Conservation (phyloP, 1,284 basidiomycete species). For the Cystobasidium pallidum region DNA sequence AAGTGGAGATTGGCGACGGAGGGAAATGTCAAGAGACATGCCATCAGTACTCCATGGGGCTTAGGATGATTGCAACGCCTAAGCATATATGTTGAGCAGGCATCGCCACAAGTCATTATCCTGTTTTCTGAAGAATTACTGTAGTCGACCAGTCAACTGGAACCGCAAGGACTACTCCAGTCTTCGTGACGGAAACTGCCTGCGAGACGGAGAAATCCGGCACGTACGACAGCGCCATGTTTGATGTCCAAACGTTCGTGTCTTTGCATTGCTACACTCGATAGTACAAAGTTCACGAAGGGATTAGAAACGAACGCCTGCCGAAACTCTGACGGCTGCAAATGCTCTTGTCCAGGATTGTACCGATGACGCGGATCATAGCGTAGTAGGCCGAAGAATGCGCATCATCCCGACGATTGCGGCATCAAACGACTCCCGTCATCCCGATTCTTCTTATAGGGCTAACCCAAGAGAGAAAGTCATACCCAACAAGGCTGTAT, state of each 20-base stretch:
- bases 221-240: too few relatives aligned
- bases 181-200: neutral
- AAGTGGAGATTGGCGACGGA: neutral
- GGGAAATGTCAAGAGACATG: constrained; percentile 11
- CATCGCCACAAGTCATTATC: neutral
- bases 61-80: neutral
- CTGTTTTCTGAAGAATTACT: neutral
- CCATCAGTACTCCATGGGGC: constrained; percentile 16
- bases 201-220: neutral
- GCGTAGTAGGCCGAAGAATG: neutral
- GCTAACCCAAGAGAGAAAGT: neutral
- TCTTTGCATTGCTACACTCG: neutral
- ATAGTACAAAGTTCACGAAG: neutral
- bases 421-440: neutral
- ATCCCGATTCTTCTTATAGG: constrained; percentile 3
- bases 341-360: neutral
- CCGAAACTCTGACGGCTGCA: neutral
- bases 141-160: neutral
- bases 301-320: neutral
- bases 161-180: neutral
- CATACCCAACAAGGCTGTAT: neutral
- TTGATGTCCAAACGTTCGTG: neutral
- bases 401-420: neutral
- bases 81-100: neutral
- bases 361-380: neutral